Percentiles rank a stretch among this genome's conserved stretches.
These are phyloP conservation scores for Yamadazyma laniorum DNA, from an alignment of 805 yeast species.

Conservation along the genomic window DNA sequence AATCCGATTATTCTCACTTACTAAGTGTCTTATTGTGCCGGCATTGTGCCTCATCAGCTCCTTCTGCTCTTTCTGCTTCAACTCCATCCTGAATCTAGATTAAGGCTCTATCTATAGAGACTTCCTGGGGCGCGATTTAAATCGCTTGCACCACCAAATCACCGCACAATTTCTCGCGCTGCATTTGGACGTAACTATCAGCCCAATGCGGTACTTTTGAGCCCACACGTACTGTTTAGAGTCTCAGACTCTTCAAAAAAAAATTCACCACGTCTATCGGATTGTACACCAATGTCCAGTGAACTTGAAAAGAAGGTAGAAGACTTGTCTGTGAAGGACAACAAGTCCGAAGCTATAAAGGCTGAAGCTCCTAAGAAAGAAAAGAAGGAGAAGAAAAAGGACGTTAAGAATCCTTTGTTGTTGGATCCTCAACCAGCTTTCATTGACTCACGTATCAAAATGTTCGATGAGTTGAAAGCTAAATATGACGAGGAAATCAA, in stretches of 20 bases:
- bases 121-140: no score
- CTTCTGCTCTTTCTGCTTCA: no score
- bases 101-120: no score
- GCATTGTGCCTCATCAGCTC: neutral
- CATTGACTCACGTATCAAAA: conserved; percentile 70
- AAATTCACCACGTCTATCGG: conserved; percentile 8
- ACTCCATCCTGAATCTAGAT: no score
- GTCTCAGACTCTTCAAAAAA: conserved; percentile 1
- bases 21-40: neutral
- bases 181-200: no score
- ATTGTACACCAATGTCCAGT: conserved; percentile 14
- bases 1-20: conserved; percentile 2
- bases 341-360: conserved; percentile 1
- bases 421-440: conserved; percentile 82
- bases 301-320: conserved; percentile 47
- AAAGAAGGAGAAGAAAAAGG: conserved; percentile 37
- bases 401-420: conserved; percentile 33
- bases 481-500: conserved; percentile 74
- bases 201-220: no score
- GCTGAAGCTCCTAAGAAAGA: conserved; percentile 12
- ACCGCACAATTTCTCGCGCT: no score
- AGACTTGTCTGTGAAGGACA: conserved; percentile 36
- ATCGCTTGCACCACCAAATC: no score
- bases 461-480: conserved; percentile 78
- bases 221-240: no score